Conservation (phyloP, 352 stramenopile species). For the Phytopythium ostracodes region DNA sequence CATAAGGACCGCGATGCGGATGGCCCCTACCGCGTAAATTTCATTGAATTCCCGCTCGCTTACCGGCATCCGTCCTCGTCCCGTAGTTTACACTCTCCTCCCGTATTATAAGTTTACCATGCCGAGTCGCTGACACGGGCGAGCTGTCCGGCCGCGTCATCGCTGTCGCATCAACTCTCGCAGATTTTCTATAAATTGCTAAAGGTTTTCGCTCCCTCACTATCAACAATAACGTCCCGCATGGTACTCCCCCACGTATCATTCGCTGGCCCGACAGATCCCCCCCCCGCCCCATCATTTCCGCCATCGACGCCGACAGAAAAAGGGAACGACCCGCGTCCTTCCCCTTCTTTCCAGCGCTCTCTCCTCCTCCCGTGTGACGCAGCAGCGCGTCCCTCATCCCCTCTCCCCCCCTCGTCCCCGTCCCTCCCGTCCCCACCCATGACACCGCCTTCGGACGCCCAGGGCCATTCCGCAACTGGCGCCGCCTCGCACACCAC, state of each 20-base stretch:
- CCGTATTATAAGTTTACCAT: background rate
- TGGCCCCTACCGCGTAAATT: too few species aligned
- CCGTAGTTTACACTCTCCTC: background rate
- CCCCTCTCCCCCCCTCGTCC: too few species aligned
- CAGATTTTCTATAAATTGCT: background rate
- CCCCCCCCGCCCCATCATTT: background rate
- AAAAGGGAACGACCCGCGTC: background rate
- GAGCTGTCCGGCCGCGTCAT: background rate
- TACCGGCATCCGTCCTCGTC: too few species aligned
- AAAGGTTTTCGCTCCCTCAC: background rate
- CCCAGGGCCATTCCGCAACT: slow-evolving; percentile 31
- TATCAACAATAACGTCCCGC: background rate
- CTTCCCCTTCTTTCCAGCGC: too few species aligned
- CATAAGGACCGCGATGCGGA: too few species aligned
- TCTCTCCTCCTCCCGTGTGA: background rate
- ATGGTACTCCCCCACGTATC: background rate
- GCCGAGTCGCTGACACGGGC: background rate
- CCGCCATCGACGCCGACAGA: slow-evolving; percentile 1
- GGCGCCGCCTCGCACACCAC: slow-evolving; percentile 25
- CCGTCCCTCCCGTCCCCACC: too few species aligned
- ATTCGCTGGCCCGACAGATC: background rate
- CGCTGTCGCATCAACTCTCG: background rate
- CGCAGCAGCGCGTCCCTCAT: background rate
- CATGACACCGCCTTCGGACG: slow-evolving; percentile 9
- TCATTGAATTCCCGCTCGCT: too few species aligned